A percentile compares a stretch with the other conserved stretches of the same genome.
These are phyloP conservation scores for Centella asiatica DNA, from an alignment of 129 eudicot genomes.

Conservation along the genomic window DNA sequence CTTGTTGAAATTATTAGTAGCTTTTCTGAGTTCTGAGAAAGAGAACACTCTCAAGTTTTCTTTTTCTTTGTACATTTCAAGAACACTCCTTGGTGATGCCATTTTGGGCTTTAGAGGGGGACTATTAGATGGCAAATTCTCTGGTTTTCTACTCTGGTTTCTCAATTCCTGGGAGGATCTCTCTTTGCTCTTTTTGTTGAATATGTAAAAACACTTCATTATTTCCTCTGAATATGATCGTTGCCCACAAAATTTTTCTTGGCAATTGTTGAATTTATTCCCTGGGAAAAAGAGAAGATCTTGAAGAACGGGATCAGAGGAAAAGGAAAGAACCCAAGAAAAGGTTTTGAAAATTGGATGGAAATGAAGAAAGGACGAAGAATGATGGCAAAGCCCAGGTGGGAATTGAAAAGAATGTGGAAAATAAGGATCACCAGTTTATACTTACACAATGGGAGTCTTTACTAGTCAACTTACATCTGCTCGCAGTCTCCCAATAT, in stretches of 20 bases:
- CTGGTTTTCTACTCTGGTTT: neutral
- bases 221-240: neutral
- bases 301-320: no score
- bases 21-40: constrained; percentile 31
- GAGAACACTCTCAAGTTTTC: constrained; percentile 46
- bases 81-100: constrained; percentile 35
- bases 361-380: neutral
- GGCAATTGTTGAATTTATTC: no score
- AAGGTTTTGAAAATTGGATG: neutral
- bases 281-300: neutral
- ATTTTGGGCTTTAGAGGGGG: constrained; percentile 31
- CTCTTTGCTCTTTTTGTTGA: constrained; percentile 15
- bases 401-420: no score
- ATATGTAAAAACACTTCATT: constrained; percentile 32
- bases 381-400: neutral
- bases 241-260: neutral
- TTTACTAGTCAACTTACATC: no score
- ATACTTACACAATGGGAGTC: no score
- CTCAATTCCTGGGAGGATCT: constrained; percentile 36
- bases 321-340: no score
- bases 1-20: constrained; percentile 44
- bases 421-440: no score
- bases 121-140: neutral
- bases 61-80: constrained; percentile 43
- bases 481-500: no score